Percentiles rank a stretch among this genome's conserved stretches.
Evolutionary conservation across 768 basidiomycete genomes (phyloP).

Genomic region (Gloeophyllum trabeum): DNA sequence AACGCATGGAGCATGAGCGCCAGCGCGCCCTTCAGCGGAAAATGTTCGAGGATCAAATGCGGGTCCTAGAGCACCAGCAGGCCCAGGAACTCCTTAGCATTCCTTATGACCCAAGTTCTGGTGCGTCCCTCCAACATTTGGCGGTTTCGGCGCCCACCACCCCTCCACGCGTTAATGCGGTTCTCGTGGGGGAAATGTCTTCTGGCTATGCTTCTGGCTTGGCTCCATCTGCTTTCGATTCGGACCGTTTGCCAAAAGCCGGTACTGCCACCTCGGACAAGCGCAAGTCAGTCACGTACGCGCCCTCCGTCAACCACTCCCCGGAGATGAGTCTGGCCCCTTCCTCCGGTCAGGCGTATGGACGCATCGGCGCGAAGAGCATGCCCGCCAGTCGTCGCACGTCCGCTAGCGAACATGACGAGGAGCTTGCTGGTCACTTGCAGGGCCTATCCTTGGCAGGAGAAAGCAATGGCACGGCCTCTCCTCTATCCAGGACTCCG

Average conservation of each 20-base stretch:
- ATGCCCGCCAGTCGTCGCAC: conserved; percentile 90
- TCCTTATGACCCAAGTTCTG: conserved; percentile 45
- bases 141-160: conserved; percentile 87
- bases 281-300: conserved; percentile 81
- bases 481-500: conserved; percentile 40
- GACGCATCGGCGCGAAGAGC: conserved; percentile 75
- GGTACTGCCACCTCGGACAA: conserved; percentile 61
- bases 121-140: conserved; percentile 52
- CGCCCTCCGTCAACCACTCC: conserved; percentile 64
- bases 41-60: conserved; percentile 96
- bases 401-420: conserved; percentile 80
- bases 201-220: conserved; percentile 28
- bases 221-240: conserved; percentile 43
- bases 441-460: conserved; percentile 61
- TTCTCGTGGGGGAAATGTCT: conserved; percentile 45
- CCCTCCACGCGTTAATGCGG: conserved; percentile 68
- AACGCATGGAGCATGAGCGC: conserved; percentile 83
- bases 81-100: conserved; percentile 72
- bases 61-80: conserved; percentile 84
- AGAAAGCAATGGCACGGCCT: conserved; percentile 44
- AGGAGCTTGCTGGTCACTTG: conserved; percentile 67
- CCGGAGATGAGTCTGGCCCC: conserved; percentile 45
- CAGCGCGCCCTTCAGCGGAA: conserved; percentile 80
- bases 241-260: conserved; percentile 53
- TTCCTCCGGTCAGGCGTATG: conserved; percentile 36